A percentile compares a stretch with the other conserved stretches of the same genome.
Evolutionary conservation across 257 asterid species (phyloP).

Genomic region (Solanum arcanum): DNA sequence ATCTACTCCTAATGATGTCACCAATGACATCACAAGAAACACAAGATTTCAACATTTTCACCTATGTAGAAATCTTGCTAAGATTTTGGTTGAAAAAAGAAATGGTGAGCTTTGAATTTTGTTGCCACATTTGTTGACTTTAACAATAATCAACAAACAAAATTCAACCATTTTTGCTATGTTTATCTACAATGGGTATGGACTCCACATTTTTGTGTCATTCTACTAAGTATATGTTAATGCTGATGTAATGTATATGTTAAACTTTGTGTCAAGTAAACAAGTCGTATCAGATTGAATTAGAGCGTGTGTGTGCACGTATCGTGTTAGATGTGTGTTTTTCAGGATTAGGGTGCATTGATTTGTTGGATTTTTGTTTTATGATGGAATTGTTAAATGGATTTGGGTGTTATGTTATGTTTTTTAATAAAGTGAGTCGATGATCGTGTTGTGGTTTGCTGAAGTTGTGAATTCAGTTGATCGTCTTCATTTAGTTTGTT

Average conservation of each 20-base stretch:
- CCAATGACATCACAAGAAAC: no score
- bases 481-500: neutral
- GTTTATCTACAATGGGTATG: no score
- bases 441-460: neutral
- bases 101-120: no score
- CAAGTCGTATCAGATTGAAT: neutral
- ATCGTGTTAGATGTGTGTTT: neutral
- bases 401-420: neutral
- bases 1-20: no score
- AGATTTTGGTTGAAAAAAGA: no score
- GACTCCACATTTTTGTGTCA: no score
- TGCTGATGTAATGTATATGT: neutral
- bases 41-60: no score
- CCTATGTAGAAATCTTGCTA: no score
- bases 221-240: neutral
- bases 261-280: neutral
- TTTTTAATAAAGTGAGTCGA: neutral
- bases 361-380: neutral
- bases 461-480: neutral
- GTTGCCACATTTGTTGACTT: no score
- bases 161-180: no score
- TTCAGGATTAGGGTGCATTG: neutral
- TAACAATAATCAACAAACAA: no score
- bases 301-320: neutral
- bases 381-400: neutral